phyloP scores from a whole-genome alignment of 2,329 filamentous ascomycete genomes.

The Sporothrix protearum region DNA sequence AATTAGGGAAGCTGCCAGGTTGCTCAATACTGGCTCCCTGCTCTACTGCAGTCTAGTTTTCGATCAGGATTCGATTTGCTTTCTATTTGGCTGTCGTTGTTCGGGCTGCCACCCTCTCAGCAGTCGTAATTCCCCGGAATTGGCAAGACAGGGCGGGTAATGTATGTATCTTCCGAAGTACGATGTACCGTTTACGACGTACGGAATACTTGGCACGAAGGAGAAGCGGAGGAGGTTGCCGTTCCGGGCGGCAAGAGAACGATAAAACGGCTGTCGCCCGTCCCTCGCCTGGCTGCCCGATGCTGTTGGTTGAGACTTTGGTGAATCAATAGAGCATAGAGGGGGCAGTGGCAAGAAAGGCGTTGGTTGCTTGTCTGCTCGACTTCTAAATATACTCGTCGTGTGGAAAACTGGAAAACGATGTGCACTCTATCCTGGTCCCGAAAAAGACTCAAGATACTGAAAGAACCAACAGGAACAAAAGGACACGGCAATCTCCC shows the following conservation, averaged over 20 bases:
- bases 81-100: slow-evolving; percentile 1
- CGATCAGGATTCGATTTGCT: background rate
- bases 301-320: background rate
- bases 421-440: background rate
- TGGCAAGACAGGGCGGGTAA: background rate
- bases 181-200: no score
- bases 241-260: slow-evolving; percentile 5
- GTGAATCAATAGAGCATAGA: background rate
- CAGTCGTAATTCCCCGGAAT: background rate
- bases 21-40: background rate
- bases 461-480: background rate
- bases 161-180: no score
- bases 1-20: background rate
- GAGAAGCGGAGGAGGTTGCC: background rate
- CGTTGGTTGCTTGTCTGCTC: background rate
- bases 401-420: no score
- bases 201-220: background rate
- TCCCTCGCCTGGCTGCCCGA: background rate
- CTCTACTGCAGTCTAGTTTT: background rate
- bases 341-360: no score
- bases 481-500: background rate
- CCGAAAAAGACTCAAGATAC: background rate
- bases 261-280: background rate
- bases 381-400: no score
- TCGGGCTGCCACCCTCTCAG: background rate